Percentiles rank a stretch among this genome's conserved stretches.
Conservation (phyloP, 208 protist species). For the Leishmania arabica region DNA sequence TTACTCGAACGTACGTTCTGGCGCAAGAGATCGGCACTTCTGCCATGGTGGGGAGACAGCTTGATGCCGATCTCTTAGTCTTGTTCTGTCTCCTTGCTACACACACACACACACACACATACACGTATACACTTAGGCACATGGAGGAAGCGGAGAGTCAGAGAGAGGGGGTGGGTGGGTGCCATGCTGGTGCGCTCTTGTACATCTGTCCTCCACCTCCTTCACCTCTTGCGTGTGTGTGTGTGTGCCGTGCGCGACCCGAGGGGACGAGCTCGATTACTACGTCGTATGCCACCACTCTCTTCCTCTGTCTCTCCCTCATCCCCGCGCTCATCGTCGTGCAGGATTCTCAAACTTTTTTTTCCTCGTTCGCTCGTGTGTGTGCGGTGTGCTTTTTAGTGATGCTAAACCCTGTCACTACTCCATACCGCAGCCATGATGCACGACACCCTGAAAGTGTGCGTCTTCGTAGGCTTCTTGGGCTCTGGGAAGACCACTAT, state of each 20-base stretch:
- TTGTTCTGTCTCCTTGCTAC: neutral
- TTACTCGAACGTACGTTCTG: neutral
- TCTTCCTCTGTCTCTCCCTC: neutral
- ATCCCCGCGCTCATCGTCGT: neutral
- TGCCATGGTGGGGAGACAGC: neutral
- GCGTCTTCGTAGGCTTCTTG: neutral
- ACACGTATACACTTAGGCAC: neutral
- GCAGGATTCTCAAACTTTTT: neutral
- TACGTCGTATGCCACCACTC: neutral
- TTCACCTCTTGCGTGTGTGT: neutral
- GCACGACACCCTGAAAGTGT: neutral
- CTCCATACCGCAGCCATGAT: neutral
- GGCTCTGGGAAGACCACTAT: slow-evolving; percentile 1
- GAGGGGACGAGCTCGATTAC: neutral
- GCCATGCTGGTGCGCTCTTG: neutral
- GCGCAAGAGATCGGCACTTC: neutral
- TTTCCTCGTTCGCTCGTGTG: neutral
- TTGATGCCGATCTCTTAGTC: slow-evolving; percentile 4
- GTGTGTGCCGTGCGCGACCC: neutral
- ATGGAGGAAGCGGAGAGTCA: neutral
- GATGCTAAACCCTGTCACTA: neutral
- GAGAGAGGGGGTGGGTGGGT: neutral
- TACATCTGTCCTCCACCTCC: neutral
- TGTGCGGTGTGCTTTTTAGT: neutral
- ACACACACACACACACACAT: slow-evolving; percentile 4